Percentiles rank a stretch among this genome's conserved stretches.
Evolutionary conservation across 2,329 filamentous ascomycete genomes (phyloP).

Genomic region (Aspergillus quadricinctus): DNA sequence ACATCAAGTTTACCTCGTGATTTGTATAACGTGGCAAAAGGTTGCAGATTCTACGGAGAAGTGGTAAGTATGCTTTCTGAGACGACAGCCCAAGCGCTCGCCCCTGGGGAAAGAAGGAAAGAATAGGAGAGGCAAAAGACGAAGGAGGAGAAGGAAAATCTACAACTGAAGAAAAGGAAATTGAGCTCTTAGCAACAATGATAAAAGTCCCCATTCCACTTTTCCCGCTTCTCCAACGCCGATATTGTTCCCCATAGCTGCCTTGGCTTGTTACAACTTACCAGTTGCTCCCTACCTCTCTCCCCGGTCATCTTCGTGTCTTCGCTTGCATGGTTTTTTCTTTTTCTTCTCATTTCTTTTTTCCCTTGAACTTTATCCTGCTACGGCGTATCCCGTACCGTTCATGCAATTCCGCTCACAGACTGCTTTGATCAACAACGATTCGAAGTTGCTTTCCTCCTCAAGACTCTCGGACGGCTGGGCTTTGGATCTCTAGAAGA

Average conservation of each 20-base stretch:
- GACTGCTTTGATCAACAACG: not conserved
- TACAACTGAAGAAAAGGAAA: not conserved
- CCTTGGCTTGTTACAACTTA: not conserved
- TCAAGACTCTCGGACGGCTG: not conserved
- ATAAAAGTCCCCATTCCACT: not conserved
- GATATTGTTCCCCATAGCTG: not conserved
- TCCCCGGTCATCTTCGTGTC: not conserved
- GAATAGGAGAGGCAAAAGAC: not conserved
- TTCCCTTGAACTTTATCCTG: not conserved
- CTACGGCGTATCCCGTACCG: not conserved
- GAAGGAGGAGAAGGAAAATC: not conserved
- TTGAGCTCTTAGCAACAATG: not conserved
- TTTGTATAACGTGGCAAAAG: constrained; percentile 29
- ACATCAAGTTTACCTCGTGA: constrained; percentile 17
- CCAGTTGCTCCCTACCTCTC: not conserved
- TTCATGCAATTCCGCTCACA: not conserved
- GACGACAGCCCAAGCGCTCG: not conserved
- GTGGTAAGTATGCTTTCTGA: not conserved
- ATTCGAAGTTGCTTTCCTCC: not conserved
- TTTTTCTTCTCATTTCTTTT: not conserved
- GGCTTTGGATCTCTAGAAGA: not conserved
- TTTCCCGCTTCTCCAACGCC: not conserved
- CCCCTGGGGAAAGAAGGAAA: constrained; percentile 1
- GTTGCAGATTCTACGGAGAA: constrained; percentile 7
- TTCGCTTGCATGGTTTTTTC: not conserved